A percentile compares a stretch with the other conserved stretches of the same genome.
These are phyloP conservation scores for Sabuloglossum arenarium DNA, from an alignment of 495 filamentous ascomycete genomes.

Conservation along the genomic window DNA sequence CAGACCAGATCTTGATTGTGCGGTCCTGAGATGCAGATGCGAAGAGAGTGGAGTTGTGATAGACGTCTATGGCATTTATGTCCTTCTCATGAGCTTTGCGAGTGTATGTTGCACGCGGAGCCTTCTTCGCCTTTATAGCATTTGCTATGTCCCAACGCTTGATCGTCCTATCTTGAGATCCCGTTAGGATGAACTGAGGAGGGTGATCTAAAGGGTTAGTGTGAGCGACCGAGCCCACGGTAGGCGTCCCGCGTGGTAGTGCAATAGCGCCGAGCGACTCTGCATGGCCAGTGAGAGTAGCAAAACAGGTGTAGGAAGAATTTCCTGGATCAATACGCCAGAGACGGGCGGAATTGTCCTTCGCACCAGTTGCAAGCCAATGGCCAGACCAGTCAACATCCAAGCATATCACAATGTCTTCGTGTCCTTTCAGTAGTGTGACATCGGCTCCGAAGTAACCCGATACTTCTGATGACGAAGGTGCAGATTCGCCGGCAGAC, in stretches of 20 bases:
- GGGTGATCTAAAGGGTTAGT: constrained; percentile 52
- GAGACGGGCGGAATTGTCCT: constrained; percentile 84
- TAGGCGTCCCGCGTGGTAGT: constrained; percentile 46
- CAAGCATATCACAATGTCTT: constrained; percentile 87
- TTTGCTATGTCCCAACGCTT: constrained; percentile 58
- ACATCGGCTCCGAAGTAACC: constrained; percentile 76
- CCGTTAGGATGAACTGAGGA: constrained; percentile 67
- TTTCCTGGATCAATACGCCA: constrained; percentile 71
- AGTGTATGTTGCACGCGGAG: constrained; percentile 38
- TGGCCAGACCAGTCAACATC: constrained; percentile 90
- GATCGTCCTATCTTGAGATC: constrained; percentile 83
- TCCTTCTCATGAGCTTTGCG: constrained; percentile 96
- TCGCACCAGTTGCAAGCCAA: constrained; percentile 90
- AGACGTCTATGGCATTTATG: constrained; percentile 83
- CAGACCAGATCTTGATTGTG: constrained; percentile 89
- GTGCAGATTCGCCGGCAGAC: constrained; percentile 11
- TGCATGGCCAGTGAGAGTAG: constrained; percentile 72
- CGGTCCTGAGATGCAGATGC: constrained; percentile 92
- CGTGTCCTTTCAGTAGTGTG: constrained; percentile 65
- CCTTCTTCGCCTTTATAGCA: constrained; percentile 20
- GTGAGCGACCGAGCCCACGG: constrained; percentile 38
- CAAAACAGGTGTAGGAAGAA: constrained; percentile 55
- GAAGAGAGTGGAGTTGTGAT: constrained; percentile 46
- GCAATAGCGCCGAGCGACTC: constrained; percentile 89
- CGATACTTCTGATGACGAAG: constrained; percentile 9